A percentile compares a stretch with the other conserved stretches of the same genome.
Evolutionary conservation across 768 basidiomycete species (phyloP).

Genomic region (Serendipita sp.): DNA sequence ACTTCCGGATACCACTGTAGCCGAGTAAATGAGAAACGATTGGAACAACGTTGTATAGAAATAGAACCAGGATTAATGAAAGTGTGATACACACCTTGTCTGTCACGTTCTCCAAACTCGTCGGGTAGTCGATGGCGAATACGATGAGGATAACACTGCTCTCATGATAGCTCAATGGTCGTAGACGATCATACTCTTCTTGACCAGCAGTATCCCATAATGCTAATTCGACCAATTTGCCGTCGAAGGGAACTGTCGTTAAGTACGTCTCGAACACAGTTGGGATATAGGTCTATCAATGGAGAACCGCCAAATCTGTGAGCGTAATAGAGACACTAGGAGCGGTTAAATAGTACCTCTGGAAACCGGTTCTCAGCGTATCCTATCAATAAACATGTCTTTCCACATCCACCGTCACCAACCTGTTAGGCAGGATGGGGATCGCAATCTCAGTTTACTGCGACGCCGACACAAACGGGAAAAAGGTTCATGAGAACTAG

Average conservation of each 20-base stretch:
- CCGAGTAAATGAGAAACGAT: background rate
- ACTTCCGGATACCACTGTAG: slow-evolving; percentile 83
- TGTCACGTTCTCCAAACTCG: slow-evolving; percentile 76
- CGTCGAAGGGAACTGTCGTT: slow-evolving; percentile 69
- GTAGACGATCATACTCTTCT: slow-evolving; percentile 85
- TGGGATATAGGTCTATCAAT: slow-evolving; percentile 64
- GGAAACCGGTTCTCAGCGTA: slow-evolving; percentile 95
- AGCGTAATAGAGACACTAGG: slow-evolving; percentile 8
- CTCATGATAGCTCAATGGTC: slow-evolving; percentile 76
- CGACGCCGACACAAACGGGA: background rate
- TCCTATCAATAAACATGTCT: slow-evolving; percentile 91
- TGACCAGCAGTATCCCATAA: slow-evolving; percentile 97
- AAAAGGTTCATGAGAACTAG: background rate
- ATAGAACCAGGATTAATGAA: background rate
- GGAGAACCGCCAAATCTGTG: background rate
- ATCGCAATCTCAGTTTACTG: slow-evolving; percentile 10
- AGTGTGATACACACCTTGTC: slow-evolving; percentile 45
- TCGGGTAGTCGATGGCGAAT: slow-evolving; percentile 86
- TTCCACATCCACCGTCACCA: slow-evolving; percentile 44
- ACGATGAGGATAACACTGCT: slow-evolving; percentile 86
- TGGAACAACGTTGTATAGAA: background rate
- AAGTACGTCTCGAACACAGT: slow-evolving; percentile 94
- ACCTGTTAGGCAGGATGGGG: background rate
- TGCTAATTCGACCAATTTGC: slow-evolving; percentile 85
- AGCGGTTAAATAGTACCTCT: slow-evolving; percentile 36